Base-by-base conservation (phyloP, 2,329 filamentous ascomycete species). In the Microcyclosporella mali region DNA sequence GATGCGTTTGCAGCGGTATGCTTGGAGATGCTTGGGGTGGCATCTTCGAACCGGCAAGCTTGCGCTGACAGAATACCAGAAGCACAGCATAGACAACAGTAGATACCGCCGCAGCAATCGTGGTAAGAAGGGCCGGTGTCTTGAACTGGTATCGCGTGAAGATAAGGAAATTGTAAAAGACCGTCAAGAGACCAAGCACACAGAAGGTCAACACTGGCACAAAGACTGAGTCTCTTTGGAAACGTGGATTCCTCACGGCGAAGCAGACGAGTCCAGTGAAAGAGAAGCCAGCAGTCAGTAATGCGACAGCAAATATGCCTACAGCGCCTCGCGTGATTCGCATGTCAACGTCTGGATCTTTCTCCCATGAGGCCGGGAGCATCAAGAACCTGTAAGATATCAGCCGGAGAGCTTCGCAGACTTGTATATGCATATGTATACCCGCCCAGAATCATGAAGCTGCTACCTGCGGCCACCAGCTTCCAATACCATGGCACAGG, bases 381-480 rank as follows among this genome's bases (percentile, higher is more conserved):
- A 74, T 69, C 27, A 75, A 64, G 55, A 69, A 74, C 39, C 70
- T 72, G 42, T 31, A 32, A 35, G n/a, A 33, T 39, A 40, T 56
- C 36, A 56, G 51, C 44, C 18, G 34, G 21, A 17, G 10, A 14
- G 25, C 34, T 33, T 21, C 21, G 4, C 29, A 8, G 15, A 21
- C n/a, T 7, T 33, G 45, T 58, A 45, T 59, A 53, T 42, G 17
- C 19, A 19, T 12, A 38, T 40, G 35, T 67, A 43, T 58, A 71
- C 66, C 70, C 71, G 58, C 68, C 70, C 21, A 73, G 50, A 35
- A 73, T 68, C 66, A 72, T 68, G 60, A 70, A 68, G 25, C 66
- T 66, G 16, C 70, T 66, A 2, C 60, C 57, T 6, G 69, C 57
- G 7, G 70, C 69, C 28, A 69, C 61, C 17, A 68, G 52, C 44